A percentile compares a stretch with the other conserved stretches of the same genome.
These are phyloP conservation scores for Blastomyces silverae DNA, from an alignment of 2,329 filamentous ascomycete genomes.

Conservation along the genomic window DNA sequence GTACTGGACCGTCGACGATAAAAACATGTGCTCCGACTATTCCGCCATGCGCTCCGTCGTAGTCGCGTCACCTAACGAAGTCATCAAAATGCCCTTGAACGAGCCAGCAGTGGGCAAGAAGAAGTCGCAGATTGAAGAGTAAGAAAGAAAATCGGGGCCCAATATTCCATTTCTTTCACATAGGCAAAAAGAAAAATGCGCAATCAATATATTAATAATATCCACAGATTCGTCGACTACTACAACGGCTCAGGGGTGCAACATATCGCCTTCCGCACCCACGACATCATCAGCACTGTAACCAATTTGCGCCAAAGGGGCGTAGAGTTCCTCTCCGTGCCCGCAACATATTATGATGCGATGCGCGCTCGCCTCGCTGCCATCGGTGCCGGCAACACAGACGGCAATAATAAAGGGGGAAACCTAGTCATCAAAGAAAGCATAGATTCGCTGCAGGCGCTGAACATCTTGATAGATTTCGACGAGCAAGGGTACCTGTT, in stretches of 20 bases:
- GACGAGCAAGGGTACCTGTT: slow-evolving; percentile 78
- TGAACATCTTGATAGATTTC: slow-evolving; percentile 86
- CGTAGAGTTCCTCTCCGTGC: slow-evolving; percentile 81
- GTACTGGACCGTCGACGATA: slow-evolving; percentile 92
- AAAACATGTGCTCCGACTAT: slow-evolving; percentile 81
- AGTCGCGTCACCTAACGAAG: slow-evolving; percentile 71
- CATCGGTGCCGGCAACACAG: neutral
- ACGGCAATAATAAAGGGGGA: slow-evolving; percentile 20
- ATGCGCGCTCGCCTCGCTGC: slow-evolving; percentile 52
- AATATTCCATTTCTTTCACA: neutral
- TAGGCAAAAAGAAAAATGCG: no score
- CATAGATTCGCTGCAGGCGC: slow-evolving; percentile 62
- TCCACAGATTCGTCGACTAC: slow-evolving; percentile 57
- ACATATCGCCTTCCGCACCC: slow-evolving; percentile 78
- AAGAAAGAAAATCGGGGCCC: slow-evolving; percentile 26
- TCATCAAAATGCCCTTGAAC: slow-evolving; percentile 96
- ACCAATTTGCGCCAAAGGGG: slow-evolving; percentile 66
- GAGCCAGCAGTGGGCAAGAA: slow-evolving; percentile 80
- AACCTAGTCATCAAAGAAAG: slow-evolving; percentile 61
- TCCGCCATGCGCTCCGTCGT: slow-evolving; percentile 78
- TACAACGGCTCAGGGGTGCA: slow-evolving; percentile 81
- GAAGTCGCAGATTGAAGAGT: slow-evolving; percentile 86
- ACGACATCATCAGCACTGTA: slow-evolving; percentile 67
- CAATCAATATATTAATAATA: slow-evolving; percentile 14
- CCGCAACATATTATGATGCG: slow-evolving; percentile 68